phyloP scores from a whole-genome alignment of 441 rosid genomes.

The Populus hybrid region DNA sequence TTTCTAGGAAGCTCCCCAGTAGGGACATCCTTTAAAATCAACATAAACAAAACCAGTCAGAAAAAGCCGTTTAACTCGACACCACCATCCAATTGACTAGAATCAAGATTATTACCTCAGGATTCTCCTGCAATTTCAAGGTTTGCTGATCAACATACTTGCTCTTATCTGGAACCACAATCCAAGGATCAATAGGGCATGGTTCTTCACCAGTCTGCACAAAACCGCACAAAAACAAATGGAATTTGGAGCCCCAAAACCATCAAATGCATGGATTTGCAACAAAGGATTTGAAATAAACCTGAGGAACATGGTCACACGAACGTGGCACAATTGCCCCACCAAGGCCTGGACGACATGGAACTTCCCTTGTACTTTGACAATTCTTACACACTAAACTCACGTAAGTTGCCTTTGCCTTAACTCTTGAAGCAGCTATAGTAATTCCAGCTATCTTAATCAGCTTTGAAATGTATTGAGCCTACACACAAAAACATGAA shows the following conservation, averaged over 20 bases:
- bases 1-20: conserved; percentile 99
- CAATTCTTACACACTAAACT: conserved; percentile 88
- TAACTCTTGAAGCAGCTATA: conserved; percentile 91
- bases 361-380: conserved; percentile 61
- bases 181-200: conserved; percentile 96
- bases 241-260: not conserved
- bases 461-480: conserved; percentile 81
- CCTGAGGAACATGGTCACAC: conserved; percentile 92
- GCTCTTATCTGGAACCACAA: conserved; percentile 90
- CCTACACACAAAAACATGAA: conserved; percentile 34
- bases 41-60: not conserved
- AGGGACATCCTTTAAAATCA: conserved; percentile 76
- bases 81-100: not conserved
- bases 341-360: conserved; percentile 95
- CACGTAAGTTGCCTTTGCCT: conserved; percentile 93
- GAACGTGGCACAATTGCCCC: conserved; percentile 98
- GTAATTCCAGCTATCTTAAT: conserved; percentile 90
- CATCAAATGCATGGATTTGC: not conserved
- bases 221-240: conserved; percentile 1
- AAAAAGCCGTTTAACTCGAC: not conserved
- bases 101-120: conserved; percentile 52
- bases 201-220: conserved; percentile 83
- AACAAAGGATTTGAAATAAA: conserved; percentile 19
- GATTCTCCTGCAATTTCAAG: conserved; percentile 90
- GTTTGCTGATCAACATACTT: conserved; percentile 96